Percentiles rank a stretch among this genome's conserved stretches.
These are phyloP conservation scores for Fusarium anguioides DNA, from an alignment of 2,329 filamentous ascomycete genomes.

Conservation along the genomic window DNA sequence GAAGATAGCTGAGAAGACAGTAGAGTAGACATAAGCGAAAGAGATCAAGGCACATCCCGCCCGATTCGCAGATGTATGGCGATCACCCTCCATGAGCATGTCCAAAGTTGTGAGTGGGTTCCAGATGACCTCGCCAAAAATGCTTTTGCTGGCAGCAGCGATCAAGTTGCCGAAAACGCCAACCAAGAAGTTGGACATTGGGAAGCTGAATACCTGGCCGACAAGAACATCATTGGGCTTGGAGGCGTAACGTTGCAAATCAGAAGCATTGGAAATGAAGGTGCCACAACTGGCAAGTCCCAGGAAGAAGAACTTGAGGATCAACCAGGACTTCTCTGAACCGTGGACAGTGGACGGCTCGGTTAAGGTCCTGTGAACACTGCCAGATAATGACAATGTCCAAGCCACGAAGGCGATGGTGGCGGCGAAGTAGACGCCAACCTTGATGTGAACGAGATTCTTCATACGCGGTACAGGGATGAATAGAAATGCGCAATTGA, in stretches of 20 bases:
- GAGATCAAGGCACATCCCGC: conserved; percentile 9
- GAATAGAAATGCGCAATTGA: conserved; percentile 12
- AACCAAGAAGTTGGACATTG: conserved; percentile 8
- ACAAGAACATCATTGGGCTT: conserved; percentile 5
- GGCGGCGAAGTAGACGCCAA: conserved; percentile 3
- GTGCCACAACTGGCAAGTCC: conserved; percentile 9
- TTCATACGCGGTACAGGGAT: conserved; percentile 4
- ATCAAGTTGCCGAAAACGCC: conserved; percentile 9
- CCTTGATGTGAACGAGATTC: conserved; percentile 13
- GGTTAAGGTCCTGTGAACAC: background rate
- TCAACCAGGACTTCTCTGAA: conserved; percentile 9
- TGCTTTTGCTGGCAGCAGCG: conserved; percentile 13
- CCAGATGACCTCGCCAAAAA: conserved; percentile 14
- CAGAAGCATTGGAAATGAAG: conserved; percentile 7
- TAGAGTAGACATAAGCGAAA: conserved; percentile 9
- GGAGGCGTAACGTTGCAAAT: background rate
- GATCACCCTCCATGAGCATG: conserved; percentile 14
- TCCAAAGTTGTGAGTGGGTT: conserved; percentile 6
- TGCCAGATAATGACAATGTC: background rate
- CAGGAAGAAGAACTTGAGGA: conserved; percentile 15
- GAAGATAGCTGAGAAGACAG: conserved; percentile 1
- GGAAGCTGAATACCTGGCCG: conserved; percentile 1
- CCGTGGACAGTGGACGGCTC: background rate
- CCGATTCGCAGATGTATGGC: background rate
- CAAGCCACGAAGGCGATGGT: conserved; percentile 14